A percentile compares a stretch with the other conserved stretches of the same genome.
These are phyloP conservation scores for Bryoglossum gracile DNA, from an alignment of 495 filamentous ascomycete species.

Conservation along the genomic window DNA sequence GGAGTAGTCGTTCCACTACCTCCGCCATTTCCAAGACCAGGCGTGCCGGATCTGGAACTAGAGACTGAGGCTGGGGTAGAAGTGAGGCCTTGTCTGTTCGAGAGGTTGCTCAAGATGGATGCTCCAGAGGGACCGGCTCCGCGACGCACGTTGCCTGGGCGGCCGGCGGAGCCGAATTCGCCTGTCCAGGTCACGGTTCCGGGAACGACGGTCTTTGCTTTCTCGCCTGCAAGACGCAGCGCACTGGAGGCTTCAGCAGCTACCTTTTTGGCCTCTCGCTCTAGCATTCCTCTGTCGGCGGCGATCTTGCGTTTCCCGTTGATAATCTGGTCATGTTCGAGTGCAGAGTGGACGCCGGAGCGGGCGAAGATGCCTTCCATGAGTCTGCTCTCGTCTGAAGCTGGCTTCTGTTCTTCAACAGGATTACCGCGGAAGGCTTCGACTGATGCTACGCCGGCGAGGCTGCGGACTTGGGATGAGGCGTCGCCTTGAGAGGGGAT, in stretches of 20 bases:
- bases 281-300: slow-evolving; percentile 65
- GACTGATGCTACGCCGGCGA: slow-evolving; percentile 52
- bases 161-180: slow-evolving; percentile 63
- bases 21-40: no score
- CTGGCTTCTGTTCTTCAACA: slow-evolving; percentile 21
- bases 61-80: slow-evolving; percentile 28
- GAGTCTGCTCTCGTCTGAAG: slow-evolving; percentile 21
- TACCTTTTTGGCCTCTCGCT: slow-evolving; percentile 70
- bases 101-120: slow-evolving; percentile 53
- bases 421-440: slow-evolving; percentile 38
- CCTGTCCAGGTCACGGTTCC: slow-evolving; percentile 96
- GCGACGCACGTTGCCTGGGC: slow-evolving; percentile 29
- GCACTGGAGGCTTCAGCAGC: slow-evolving; percentile 70
- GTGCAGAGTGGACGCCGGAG: slow-evolving; percentile 73
- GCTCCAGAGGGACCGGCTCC: slow-evolving; percentile 42
- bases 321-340: slow-evolving; percentile 87
- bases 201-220: slow-evolving; percentile 61
- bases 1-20: slow-evolving; percentile 25
- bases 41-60: slow-evolving; percentile 25
- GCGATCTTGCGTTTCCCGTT: slow-evolving; percentile 51
- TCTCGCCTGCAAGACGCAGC: slow-evolving; percentile 64
- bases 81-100: slow-evolving; percentile 45
- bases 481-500: slow-evolving; percentile 23
- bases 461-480: slow-evolving; percentile 38
- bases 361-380: slow-evolving; percentile 73